phyloP scores from a whole-genome alignment of 192 early-diverging fungal genomes.

The Gigaspora rosea region DNA sequence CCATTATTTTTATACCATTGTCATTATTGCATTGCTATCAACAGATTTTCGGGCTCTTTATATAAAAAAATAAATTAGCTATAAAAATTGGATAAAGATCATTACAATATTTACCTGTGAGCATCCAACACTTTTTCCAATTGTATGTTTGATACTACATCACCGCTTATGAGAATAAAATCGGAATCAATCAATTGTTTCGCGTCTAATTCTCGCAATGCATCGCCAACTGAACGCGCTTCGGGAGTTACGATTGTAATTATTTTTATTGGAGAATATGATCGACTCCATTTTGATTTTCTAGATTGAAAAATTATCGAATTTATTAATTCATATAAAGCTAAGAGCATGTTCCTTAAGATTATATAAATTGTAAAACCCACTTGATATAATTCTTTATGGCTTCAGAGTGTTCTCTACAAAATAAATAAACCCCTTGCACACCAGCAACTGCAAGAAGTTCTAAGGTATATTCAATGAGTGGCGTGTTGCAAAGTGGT shows the following conservation, averaged over 20 bases:
- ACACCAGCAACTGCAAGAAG: slow-evolving; percentile 86
- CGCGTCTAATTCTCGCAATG: slow-evolving; percentile 84
- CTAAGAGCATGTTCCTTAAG: neutral
- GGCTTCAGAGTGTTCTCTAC: slow-evolving; percentile 78
- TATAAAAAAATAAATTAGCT: neutral
- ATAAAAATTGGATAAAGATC: neutral
- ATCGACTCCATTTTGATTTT: slow-evolving; percentile 71
- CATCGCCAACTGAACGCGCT: slow-evolving; percentile 85
- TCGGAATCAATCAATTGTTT: slow-evolving; percentile 78
- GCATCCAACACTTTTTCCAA: slow-evolving; percentile 72
- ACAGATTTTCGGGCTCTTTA: slow-evolving; percentile 60
- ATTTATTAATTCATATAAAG: neutral
- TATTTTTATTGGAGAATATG: slow-evolving; percentile 68
- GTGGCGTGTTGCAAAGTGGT: slow-evolving; percentile 92
- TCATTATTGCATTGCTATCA: slow-evolving; percentile 92
- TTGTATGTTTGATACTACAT: slow-evolving; percentile 90
- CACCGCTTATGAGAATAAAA: slow-evolving; percentile 90
- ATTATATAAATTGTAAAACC: slow-evolving; percentile 19
- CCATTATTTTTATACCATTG: slow-evolving; percentile 61
- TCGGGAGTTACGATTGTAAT: slow-evolving; percentile 71
- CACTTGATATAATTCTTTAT: slow-evolving; percentile 86
- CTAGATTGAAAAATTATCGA: slow-evolving; percentile 35
- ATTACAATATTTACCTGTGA: slow-evolving; percentile 53
- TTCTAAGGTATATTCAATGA: slow-evolving; percentile 97
- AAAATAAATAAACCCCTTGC: slow-evolving; percentile 83